These are phyloP conservation scores for Luzula sylvatica DNA, from an alignment of 176 grass and related monocot species.

Conservation along the genomic window DNA sequence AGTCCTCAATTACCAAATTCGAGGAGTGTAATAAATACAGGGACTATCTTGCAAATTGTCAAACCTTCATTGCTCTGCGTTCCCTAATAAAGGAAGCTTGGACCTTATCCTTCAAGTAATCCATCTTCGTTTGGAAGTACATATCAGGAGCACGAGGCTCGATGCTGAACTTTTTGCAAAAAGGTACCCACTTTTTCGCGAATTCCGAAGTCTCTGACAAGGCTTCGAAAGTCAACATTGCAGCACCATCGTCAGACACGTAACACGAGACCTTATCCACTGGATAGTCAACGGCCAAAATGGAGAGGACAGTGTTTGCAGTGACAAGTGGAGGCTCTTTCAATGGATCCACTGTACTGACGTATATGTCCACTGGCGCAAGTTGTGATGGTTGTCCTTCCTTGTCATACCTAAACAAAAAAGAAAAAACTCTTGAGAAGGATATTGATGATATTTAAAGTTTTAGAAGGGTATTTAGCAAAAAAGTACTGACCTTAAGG, in stretches of 20 bases:
- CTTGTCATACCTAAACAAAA: constrained; percentile 69
- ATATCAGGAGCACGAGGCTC: constrained; percentile 80
- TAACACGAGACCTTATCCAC: constrained; percentile 90
- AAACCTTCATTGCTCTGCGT: constrained; percentile 90
- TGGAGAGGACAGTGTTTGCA: constrained; percentile 91
- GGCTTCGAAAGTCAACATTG: constrained; percentile 88
- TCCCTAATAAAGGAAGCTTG: constrained; percentile 67
- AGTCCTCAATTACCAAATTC: constrained; percentile 21
- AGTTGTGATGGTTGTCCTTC: constrained; percentile 64
- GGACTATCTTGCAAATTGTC: not conserved
- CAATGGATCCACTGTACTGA: constrained; percentile 82
- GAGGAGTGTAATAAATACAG: constrained; percentile 6
- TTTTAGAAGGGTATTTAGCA: not conserved
- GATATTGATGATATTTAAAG: not conserved
- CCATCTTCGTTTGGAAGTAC: constrained; percentile 93
- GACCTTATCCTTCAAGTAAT: constrained; percentile 90
- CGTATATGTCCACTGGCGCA: constrained; percentile 69
- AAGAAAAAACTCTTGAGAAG: not conserved
- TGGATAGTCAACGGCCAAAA: constrained; percentile 79
- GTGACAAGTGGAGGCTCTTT: constrained; percentile 93
- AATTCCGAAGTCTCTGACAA: constrained; percentile 95
- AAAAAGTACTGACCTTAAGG: constrained; percentile 60
- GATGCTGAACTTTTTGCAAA: constrained; percentile 72
- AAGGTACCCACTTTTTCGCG: constrained; percentile 96
- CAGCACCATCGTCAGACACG: constrained; percentile 97